Evolutionary conservation across 305 asterid species (phyloP), one percentile per base, ranked within the genome.

Genomic region (Fraxinus sp.): DNA sequence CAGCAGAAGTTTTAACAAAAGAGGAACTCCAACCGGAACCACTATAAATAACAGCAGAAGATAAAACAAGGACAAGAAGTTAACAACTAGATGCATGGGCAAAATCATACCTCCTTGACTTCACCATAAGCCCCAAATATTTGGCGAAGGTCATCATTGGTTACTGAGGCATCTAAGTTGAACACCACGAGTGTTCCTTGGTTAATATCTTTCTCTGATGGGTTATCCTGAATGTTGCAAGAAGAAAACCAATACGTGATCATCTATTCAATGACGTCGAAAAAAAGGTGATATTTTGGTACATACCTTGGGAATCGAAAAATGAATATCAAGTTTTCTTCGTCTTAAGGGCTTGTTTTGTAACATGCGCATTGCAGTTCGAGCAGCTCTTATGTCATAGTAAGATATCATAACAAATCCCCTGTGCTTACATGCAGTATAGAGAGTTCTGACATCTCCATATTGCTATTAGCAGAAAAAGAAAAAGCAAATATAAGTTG

Each of bases 381-480:
- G 96, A 84, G 99, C 98, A 57, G 98, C 97, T 84, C 99, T 91
- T 78, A 96, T 96, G 86, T 96, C 99, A 89, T 94, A 96, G 94
- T 96, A 96, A 82, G 99, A 94, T 86, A 96, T 96, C 99, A 96
- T 96, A 86, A 96, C 99, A 81, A 96, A 96, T 36, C 99, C 99
- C 88, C 99, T 89, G 84, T 96, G 97, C 92, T 96, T 96, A 82
- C 99, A 96, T 74, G 98, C 93, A 70, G 98, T 94, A 79, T 96
- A 96, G 76, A 96, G 89, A 79, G 97, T 93, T 88, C 99, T 90
- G 92, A 96, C 92, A 85, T 93, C 98, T 70, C 99, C 99, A 91
- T 90, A 93, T 94, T 94, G 98, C 99, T 96, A 81, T 89, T 82
- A 59, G 20, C 28, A 22, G 80, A 75, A 86, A 41, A 14, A 71